Base-by-base conservation (phyloP, 257 asterid species). In the Hygrophila difformis region DNA sequence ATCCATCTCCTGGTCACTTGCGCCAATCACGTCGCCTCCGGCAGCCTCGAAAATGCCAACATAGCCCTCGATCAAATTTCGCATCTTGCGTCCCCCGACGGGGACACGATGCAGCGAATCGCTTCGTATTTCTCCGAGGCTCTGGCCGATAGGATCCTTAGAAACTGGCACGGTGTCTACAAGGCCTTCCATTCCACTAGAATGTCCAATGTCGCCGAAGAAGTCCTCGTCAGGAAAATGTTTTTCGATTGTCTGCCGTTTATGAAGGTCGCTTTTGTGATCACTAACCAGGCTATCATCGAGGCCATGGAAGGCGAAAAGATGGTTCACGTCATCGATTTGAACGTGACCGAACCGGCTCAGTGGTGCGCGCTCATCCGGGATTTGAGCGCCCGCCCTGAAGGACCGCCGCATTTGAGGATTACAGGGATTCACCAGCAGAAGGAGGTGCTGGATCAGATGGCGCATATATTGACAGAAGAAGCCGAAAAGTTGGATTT, bases 281-380 rank as follows among this genome's bases (percentile, higher is more conserved):
- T 87, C 26, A 61, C 73, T 17, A 87, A 87, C 57, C 97, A 84
- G 60, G 86, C 95, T 2, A 81, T 88, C 7, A 57, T 88, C n/a
- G 95, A 84, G 56, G 86, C 95, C 2, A 82, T 84, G 97, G 97
- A 84, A 66, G 97, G 97, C 0, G 97, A 88, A 33, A 88, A 75
- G 57, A 69, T 88, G 81, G 97, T 88, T 59, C 97, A 88, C 55
- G 81, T 88, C 7, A 58, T 88, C 14, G 97, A 88, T 64, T 70
- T 88, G 13, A 75, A 77, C 29, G 84, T 86, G 1, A 21, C 67
- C 0, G 97, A 84, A 40, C 93, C 97, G 0, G 49, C 78, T 0
- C 97, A 85, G 53, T 82, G 94, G 97, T 80, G 93, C 7, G 92
- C 93, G 0, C 72, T 88, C 38, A 87, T 88, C n/a, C 87, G 86